These are phyloP conservation scores for Cryphonectria radicalis DNA, from an alignment of 2,329 filamentous ascomycete species.

Conservation along the genomic window DNA sequence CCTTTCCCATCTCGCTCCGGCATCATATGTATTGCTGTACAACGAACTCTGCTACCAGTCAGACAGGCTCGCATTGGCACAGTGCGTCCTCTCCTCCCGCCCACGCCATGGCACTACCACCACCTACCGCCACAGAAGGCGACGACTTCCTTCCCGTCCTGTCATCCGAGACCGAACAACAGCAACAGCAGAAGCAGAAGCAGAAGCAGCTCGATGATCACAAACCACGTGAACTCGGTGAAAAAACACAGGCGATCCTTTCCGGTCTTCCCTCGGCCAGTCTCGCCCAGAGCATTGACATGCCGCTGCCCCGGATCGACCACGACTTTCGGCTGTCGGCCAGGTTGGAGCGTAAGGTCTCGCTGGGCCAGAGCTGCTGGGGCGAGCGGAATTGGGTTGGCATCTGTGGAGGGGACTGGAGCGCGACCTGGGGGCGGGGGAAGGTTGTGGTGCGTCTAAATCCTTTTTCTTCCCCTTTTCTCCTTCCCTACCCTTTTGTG, in stretches of 20 bases:
- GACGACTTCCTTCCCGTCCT: constrained; percentile 19
- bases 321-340: constrained; percentile 30
- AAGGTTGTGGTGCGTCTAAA: constrained; percentile 25
- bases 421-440: constrained; percentile 29
- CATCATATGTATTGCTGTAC: neutral
- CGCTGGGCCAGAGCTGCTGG: constrained; percentile 26
- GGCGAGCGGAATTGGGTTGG: constrained; percentile 32
- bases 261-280: constrained; percentile 22
- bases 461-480: neutral
- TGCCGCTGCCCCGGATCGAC: constrained; percentile 23
- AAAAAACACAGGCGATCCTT: constrained; percentile 14
- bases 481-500: neutral
- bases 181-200: neutral
- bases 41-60: neutral
- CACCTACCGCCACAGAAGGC: neutral
- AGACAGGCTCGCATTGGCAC: neutral
- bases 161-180: constrained; percentile 10
- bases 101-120: neutral
- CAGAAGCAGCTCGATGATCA: neutral
- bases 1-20: neutral
- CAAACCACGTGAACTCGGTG: neutral
- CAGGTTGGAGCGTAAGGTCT: constrained; percentile 26
- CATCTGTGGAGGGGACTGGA: constrained; percentile 29
- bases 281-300: constrained; percentile 22
- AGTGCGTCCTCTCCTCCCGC: neutral